A percentile compares a stretch with the other conserved stretches of the same genome.
These are phyloP conservation scores for Leucocoprinus sp. DNA, from an alignment of 768 basidiomycete genomes.

Conservation along the genomic window DNA sequence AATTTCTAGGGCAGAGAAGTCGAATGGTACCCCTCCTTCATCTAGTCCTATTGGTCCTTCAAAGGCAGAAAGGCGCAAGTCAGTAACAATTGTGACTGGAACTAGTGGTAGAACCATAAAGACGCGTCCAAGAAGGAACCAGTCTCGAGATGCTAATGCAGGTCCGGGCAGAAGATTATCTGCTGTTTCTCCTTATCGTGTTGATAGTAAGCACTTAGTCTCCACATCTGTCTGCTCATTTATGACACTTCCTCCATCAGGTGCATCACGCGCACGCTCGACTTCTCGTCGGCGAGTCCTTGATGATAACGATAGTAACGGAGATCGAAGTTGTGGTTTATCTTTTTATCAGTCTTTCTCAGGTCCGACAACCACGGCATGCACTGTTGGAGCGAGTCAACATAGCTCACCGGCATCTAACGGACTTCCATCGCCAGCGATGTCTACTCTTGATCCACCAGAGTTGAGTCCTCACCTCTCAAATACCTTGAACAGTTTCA, in stretches of 20 bases:
- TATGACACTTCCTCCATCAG: slow-evolving; percentile 17
- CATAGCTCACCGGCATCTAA: slow-evolving; percentile 73
- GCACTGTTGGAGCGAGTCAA: slow-evolving; percentile 35
- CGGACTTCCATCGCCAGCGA: slow-evolving; percentile 63
- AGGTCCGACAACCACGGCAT: slow-evolving; percentile 35
- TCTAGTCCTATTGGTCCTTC: slow-evolving; percentile 20
- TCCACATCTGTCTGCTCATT: slow-evolving; percentile 12
- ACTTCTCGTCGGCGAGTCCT: slow-evolving; percentile 66
- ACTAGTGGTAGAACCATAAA: slow-evolving; percentile 37
- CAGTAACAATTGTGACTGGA: slow-evolving; percentile 41
- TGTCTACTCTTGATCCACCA: slow-evolving; percentile 34
- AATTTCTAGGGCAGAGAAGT: slow-evolving; percentile 17
- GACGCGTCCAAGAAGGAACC: slow-evolving; percentile 44
- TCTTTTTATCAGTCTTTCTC: slow-evolving; percentile 50
- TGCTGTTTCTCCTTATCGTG: slow-evolving; percentile 56
- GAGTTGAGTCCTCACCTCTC: slow-evolving; percentile 52
- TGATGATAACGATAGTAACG: slow-evolving; percentile 48
- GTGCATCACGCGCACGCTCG: slow-evolving; percentile 65
- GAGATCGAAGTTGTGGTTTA: slow-evolving; percentile 32
- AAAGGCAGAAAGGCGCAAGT: slow-evolving; percentile 45
- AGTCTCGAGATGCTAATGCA: slow-evolving; percentile 48
- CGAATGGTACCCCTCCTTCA: slow-evolving; percentile 18
- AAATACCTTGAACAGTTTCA: slow-evolving; percentile 35
- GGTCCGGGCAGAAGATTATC: slow-evolving; percentile 44
- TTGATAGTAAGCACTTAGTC: slow-evolving; percentile 42